Conservation (phyloP, 2,329 filamentous ascomycete genomes). For the Emmonsia crescens region DNA sequence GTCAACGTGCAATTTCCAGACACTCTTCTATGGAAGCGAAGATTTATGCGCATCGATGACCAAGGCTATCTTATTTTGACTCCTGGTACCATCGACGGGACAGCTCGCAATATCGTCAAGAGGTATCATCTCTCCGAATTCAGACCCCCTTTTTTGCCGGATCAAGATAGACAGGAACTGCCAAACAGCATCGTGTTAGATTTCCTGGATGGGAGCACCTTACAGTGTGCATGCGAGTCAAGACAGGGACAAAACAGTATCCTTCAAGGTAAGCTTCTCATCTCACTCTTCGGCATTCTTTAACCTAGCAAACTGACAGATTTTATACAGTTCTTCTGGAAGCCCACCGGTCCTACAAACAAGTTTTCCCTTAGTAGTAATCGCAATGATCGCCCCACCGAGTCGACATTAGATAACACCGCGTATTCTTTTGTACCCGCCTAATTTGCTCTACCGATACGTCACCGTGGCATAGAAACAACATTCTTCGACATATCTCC, state of each 20-base stretch:
- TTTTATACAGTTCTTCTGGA: conserved; percentile 5
- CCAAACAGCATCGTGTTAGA: conserved; percentile 68
- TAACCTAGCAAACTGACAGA: not conserved
- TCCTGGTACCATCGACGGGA: conserved; percentile 52
- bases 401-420: not conserved
- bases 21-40: conserved; percentile 89
- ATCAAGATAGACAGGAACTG: conserved; percentile 84
- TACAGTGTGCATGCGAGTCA: conserved; percentile 54
- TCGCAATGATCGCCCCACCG: conserved; percentile 10
- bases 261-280: conserved; percentile 36
- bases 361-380: not conserved
- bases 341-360: conserved; percentile 3
- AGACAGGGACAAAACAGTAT: conserved; percentile 42
- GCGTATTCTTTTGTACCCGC: not conserved
- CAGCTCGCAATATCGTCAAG: conserved; percentile 53
- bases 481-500: not conserved
- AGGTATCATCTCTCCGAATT: conserved; percentile 83
- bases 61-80: conserved; percentile 75
- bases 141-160: conserved; percentile 64
- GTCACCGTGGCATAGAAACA: not conserved
- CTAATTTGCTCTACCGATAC: not conserved
- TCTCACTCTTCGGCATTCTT: not conserved
- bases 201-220: conserved; percentile 49
- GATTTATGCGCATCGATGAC: conserved; percentile 75
- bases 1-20: conserved; percentile 97